Conservation (phyloP, 2,329 filamentous ascomycete species). For the Blumeriella jaapii region DNA sequence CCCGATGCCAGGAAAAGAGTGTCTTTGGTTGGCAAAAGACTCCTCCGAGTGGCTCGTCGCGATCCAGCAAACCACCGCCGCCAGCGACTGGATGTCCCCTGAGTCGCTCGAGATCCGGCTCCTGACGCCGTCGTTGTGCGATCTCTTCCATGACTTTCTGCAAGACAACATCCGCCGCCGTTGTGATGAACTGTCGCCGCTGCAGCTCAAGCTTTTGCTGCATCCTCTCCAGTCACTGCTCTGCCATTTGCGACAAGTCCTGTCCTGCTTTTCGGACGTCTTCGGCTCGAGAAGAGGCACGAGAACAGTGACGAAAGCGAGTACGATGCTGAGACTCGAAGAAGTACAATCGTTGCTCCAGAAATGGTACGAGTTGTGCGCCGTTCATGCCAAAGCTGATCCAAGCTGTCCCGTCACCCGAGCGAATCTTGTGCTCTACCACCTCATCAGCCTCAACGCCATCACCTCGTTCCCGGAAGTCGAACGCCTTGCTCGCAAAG, state of each 20-base stretch:
- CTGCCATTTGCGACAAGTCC: conserved; percentile 51
- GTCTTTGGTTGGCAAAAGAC: conserved; percentile 49
- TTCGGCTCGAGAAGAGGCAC: conserved; percentile 32
- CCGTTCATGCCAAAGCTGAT: conserved; percentile 42
- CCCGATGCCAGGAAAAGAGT: conserved; percentile 50
- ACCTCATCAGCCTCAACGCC: conserved; percentile 58
- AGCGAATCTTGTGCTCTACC: conserved; percentile 57
- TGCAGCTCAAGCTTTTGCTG: conserved; percentile 54
- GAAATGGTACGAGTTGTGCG: conserved; percentile 56
- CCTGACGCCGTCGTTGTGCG: conserved; percentile 46
- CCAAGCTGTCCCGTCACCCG: conserved; percentile 47
- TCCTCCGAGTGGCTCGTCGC: conserved; percentile 47
- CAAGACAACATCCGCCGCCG: conserved; percentile 47
- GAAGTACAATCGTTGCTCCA: conserved; percentile 53
- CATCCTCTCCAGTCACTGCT: conserved; percentile 57
- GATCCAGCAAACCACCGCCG: conserved; percentile 47
- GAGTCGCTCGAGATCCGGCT: conserved; percentile 40
- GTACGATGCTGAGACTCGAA: conserved; percentile 47
- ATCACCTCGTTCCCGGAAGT: conserved; percentile 57
- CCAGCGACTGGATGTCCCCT: conserved; percentile 35
- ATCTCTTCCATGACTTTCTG: conserved; percentile 57
- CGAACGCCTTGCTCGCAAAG: conserved; percentile 52
- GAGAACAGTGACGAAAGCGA: conserved; percentile 44
- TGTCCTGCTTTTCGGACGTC: conserved; percentile 52
- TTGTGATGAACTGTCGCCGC: conserved; percentile 33